Base-by-base conservation (phyloP, 495 filamentous ascomycete genomes). In the Letharia lupina region DNA sequence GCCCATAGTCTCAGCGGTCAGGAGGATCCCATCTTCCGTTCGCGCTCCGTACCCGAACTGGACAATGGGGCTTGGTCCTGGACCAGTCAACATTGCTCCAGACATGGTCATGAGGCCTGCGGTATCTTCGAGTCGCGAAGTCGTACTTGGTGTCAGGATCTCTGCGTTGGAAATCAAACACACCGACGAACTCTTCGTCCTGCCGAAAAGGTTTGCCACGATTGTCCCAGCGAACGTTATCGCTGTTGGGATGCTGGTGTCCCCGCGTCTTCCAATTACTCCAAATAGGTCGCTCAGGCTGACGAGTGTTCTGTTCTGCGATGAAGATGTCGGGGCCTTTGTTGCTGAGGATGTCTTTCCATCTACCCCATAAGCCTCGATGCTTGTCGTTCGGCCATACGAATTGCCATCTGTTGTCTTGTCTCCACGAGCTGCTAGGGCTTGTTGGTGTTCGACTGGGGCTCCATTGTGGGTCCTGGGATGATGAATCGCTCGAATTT, bases 301-400 rank as follows among this genome's bases (percentile, higher is more conserved):
- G 45, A 41, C 8, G 40, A 47, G 61, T 67, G 37, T 64, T 56
- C 50, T 68, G 37, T 18, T 64, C 65, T 40, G 66, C 61, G n/a
- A 75, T 23, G 39, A 70, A 77, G 35, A 77, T 71, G 63, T 76
- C 75, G 0, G 75, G 73, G 15, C 75, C 75, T 61, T 68, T 74
- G 33, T 71, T 67, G n/a, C 50, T 70, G 52, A 74, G 33, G 39
- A 75, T 58, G 54, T 77, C 69, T 40, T 66, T 70, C 15, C 71
- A 57, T n/a, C 74, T 28, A 6, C 68, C 63, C 41, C 52, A 67
- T 12, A 52, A 18, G n/a, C 60, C 66, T 23, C 70, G 61, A 45
- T 33, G 59, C 35, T 66, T 61, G 65, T 76, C 74, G 52, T 72
- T 69, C 3, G 73, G 73, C 74, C 74, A 76, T 20, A 76, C 74